phyloP scores from a whole-genome alignment of 1,284 basidiomycete species.

The Cutaneotrichosporon cyanovorans region DNA sequence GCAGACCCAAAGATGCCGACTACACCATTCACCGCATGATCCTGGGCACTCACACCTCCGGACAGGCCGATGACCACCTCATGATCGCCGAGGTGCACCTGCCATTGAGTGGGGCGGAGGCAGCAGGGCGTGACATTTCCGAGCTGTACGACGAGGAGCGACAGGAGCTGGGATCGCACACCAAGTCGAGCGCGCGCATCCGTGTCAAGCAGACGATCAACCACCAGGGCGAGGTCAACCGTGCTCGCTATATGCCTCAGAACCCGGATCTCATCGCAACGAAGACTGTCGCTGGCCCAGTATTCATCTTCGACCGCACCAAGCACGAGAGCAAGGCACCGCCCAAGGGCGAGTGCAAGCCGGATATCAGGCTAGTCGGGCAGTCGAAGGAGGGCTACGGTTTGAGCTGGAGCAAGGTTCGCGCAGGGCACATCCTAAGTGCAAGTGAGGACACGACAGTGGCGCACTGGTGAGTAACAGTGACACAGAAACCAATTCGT shows the following conservation, averaged over 20 bases:
- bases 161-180: slow-evolving; percentile 81
- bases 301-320: slow-evolving; percentile 90
- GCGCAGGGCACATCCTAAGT: slow-evolving; percentile 75
- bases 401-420: slow-evolving; percentile 80
- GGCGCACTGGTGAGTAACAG: slow-evolving; percentile 83
- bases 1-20: slow-evolving; percentile 67
- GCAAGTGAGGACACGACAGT: slow-evolving; percentile 95
- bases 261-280: slow-evolving; percentile 96
- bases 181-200: slow-evolving; percentile 67
- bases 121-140: slow-evolving; percentile 60
- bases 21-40: slow-evolving; percentile 90
- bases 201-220: slow-evolving; percentile 91
- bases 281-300: slow-evolving; percentile 81
- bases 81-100: slow-evolving; percentile 93
- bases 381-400: slow-evolving; percentile 94
- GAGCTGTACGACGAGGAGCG: slow-evolving; percentile 84
- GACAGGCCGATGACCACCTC: slow-evolving; percentile 88
- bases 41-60: slow-evolving; percentile 95
- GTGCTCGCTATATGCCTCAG: slow-evolving; percentile 97
- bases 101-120: slow-evolving; percentile 57
- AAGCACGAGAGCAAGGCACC: slow-evolving; percentile 93
- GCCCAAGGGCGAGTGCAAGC: slow-evolving; percentile 71
- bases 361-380: slow-evolving; percentile 82
- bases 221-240: slow-evolving; percentile 92
- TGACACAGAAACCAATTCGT: slow-evolving; percentile 14